Conservation (phyloP, 768 basidiomycete species). For the Termitomyces sp. region DNA sequence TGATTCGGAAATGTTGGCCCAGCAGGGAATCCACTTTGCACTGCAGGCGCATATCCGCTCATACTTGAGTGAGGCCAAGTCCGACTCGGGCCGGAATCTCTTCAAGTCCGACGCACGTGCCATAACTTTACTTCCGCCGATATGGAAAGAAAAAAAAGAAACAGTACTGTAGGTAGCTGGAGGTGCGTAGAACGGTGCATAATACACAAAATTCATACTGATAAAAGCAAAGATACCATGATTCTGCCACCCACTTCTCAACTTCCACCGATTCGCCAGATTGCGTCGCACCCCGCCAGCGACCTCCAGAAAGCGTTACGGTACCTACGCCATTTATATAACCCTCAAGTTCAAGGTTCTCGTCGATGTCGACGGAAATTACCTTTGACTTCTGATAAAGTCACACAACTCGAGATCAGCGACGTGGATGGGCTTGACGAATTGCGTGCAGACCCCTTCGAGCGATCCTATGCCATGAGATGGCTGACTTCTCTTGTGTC, state of each 20-base stretch:
- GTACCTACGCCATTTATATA: slow-evolving; percentile 52
- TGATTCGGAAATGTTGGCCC: slow-evolving; percentile 11
- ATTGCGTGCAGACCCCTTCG: slow-evolving; percentile 57
- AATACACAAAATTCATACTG: not conserved
- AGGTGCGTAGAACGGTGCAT: not conserved
- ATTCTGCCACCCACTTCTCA: slow-evolving; percentile 38
- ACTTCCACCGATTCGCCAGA: slow-evolving; percentile 48
- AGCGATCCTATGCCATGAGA: slow-evolving; percentile 59
- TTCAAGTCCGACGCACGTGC: not conserved
- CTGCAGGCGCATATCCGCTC: not conserved
- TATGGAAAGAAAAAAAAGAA: not conserved
- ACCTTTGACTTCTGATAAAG: not conserved
- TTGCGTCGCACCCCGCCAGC: slow-evolving; percentile 27
- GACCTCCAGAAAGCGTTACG: slow-evolving; percentile 38
- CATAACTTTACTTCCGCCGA: not conserved
- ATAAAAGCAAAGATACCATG: slow-evolving; percentile 1
- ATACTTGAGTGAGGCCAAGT: too few relatives aligned
- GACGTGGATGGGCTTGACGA: slow-evolving; percentile 17
- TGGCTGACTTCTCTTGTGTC: slow-evolving; percentile 71
- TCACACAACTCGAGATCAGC: slow-evolving; percentile 1
- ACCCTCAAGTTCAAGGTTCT: slow-evolving; percentile 57
- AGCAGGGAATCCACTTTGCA: slow-evolving; percentile 1
- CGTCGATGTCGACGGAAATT: slow-evolving; percentile 27
- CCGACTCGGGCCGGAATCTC: too few relatives aligned
- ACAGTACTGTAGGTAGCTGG: not conserved